A percentile compares a stretch with the other conserved stretches of the same genome.
Conservation (phyloP, 192 early-diverging fungal genomes). For the Mortierella alpina region DNA sequence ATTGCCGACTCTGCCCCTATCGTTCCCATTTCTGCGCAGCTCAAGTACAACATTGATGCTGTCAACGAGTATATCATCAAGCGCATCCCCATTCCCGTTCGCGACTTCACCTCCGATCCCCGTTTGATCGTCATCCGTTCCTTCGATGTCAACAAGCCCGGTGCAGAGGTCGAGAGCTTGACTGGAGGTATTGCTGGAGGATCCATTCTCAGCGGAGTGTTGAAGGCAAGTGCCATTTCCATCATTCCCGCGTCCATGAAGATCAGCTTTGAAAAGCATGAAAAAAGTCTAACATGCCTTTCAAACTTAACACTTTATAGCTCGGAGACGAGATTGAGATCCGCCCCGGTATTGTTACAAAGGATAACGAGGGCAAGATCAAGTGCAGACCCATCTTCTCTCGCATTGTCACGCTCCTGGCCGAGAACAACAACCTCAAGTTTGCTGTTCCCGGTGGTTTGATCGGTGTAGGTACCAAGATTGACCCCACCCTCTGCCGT, state of each 20-base stretch:
- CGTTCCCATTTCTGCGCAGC: slow-evolving; percentile 97
- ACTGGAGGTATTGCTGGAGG: slow-evolving; percentile 99
- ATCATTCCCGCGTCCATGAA: background rate
- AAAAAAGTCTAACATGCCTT: no score
- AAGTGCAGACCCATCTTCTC: slow-evolving; percentile 89
- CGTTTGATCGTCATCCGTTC: slow-evolving; percentile 97
- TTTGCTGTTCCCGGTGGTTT: slow-evolving; percentile 99
- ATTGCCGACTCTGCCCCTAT: slow-evolving; percentile 95
- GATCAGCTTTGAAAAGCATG: no score
- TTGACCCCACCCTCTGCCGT: slow-evolving; percentile 97
- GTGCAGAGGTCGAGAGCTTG: slow-evolving; percentile 90
- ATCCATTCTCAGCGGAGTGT: slow-evolving; percentile 91
- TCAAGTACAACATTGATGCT: slow-evolving; percentile 98
- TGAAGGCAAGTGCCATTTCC: slow-evolving; percentile 60
- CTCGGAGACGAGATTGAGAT: slow-evolving; percentile 97
- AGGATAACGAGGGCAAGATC: slow-evolving; percentile 87
- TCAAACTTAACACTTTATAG: slow-evolving; percentile 26
- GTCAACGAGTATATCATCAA: slow-evolving; percentile 98
- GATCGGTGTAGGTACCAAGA: slow-evolving; percentile 95
- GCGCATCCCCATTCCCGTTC: slow-evolving; percentile 92
- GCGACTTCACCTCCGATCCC: slow-evolving; percentile 92
- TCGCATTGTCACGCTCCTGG: slow-evolving; percentile 85
- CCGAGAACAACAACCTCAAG: slow-evolving; percentile 91
- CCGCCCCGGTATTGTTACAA: slow-evolving; percentile 92
- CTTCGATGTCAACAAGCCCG: slow-evolving; percentile 99